A percentile compares a stretch with the other conserved stretches of the same genome.
These are phyloP conservation scores for Mallotus japonicus DNA, from an alignment of 441 rosid species.

Conservation along the genomic window DNA sequence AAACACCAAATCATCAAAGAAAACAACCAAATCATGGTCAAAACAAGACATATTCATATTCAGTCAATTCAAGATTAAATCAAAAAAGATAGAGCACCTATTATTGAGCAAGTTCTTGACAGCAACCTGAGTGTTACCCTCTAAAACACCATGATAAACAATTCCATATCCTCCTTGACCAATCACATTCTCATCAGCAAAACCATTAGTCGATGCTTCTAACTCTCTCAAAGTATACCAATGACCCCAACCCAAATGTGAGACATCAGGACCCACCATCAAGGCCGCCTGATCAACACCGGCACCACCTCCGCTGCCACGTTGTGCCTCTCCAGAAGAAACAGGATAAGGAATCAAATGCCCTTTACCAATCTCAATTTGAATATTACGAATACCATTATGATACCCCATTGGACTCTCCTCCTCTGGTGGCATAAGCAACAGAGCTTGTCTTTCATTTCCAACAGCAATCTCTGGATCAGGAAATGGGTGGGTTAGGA, in stretches of 20 bases:
- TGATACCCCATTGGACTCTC: slow-evolving; percentile 34
- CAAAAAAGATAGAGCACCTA: slow-evolving; percentile 35
- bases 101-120: slow-evolving; percentile 69
- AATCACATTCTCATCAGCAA: slow-evolving; percentile 61
- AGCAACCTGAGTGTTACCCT: slow-evolving; percentile 47
- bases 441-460: slow-evolving; percentile 28
- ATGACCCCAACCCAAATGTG: slow-evolving; percentile 86
- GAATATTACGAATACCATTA: slow-evolving; percentile 31
- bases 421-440: slow-evolving; percentile 41
- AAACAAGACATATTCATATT: neutral
- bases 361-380: slow-evolving; percentile 48
- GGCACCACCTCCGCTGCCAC: slow-evolving; percentile 29
- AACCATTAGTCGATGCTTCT: slow-evolving; percentile 52
- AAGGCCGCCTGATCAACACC: slow-evolving; percentile 47
- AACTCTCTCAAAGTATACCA: slow-evolving; percentile 87
- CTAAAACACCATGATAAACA: slow-evolving; percentile 60
- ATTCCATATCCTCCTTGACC: slow-evolving; percentile 85
- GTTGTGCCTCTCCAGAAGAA: slow-evolving; percentile 24
- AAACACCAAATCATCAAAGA: slow-evolving; percentile 24
- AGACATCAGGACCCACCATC: slow-evolving; percentile 47
- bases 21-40: slow-evolving; percentile 10
- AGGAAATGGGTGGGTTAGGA: slow-evolving; percentile 23
- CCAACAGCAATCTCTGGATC: slow-evolving; percentile 28
- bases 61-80: neutral
- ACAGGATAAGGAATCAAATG: slow-evolving; percentile 40